Evolutionary conservation across 1,139 yeast species (phyloP).

Genomic region (Geotrichum bryndzae): DNA sequence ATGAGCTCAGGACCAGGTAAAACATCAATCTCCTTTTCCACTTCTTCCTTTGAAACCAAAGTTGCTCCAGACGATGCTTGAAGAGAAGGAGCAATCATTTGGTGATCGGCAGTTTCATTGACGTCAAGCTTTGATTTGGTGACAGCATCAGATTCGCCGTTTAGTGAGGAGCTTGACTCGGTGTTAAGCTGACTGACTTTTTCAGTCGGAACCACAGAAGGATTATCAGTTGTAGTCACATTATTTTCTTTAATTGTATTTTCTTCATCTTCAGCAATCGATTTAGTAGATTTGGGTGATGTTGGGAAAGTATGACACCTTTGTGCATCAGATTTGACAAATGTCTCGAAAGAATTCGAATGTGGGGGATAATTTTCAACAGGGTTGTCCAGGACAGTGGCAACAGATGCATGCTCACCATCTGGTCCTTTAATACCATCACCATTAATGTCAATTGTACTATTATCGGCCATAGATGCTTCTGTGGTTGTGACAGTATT

Average conservation of each 20-base stretch:
- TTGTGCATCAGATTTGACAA: not conserved
- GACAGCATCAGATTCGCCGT: not conserved
- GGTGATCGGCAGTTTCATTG: not conserved
- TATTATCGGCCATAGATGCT: not conserved
- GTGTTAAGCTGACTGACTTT: not conserved
- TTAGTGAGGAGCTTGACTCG: not conserved
- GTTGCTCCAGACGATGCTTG: constrained; percentile 16
- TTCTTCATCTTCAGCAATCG: not conserved
- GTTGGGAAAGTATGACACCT: not conserved
- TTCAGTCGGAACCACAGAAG: not conserved
- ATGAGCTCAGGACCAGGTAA: constrained; percentile 7
- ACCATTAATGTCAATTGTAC: not conserved
- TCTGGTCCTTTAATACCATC: no score
- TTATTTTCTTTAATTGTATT: not conserved
- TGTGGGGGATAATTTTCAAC: not conserved
- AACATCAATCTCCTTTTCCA: not conserved
- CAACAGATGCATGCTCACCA: not conserved
- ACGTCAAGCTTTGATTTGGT: not conserved
- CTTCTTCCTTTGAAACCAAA: constrained; percentile 13
- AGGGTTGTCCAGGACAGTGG: not conserved
- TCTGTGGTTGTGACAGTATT: constrained; percentile 3
- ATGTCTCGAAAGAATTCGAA: not conserved
- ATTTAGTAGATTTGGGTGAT: not conserved
- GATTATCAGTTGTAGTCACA: not conserved
- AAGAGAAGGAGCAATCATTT: constrained; percentile 4